Percentiles rank a stretch among this genome's conserved stretches.
Conservation (phyloP, 1,139 yeast genomes). For the Kurtzmaniella quercitrusa region DNA sequence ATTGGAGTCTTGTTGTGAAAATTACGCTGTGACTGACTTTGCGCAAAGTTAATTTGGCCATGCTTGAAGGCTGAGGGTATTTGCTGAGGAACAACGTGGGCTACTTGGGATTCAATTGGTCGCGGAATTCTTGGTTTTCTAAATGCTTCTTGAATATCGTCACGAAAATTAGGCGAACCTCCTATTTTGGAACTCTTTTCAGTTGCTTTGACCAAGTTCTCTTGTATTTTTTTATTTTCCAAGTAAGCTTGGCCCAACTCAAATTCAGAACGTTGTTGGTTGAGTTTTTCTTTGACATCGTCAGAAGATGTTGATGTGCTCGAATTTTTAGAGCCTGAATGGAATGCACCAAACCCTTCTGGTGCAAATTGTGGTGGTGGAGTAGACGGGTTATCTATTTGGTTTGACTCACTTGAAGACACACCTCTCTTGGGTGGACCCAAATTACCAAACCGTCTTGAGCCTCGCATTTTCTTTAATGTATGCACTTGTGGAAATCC, state of each 20-base stretch:
- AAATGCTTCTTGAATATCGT: not conserved
- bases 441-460: slow-evolving; percentile 33
- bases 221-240: slow-evolving; percentile 1
- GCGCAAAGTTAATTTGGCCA: not conserved
- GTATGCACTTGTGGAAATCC: slow-evolving; percentile 14
- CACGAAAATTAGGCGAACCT: not conserved
- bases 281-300: not conserved
- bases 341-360: not conserved
- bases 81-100: not conserved
- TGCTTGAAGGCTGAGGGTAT: not conserved
- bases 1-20: slow-evolving; percentile 6
- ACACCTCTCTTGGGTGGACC: slow-evolving; percentile 41
- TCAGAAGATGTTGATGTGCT: not conserved
- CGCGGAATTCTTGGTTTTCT: not conserved
- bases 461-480: slow-evolving; percentile 25
- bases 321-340: not conserved
- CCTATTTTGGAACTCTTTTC: not conserved
- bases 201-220: not conserved
- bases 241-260: not conserved
- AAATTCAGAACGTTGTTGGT: not conserved
- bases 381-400: slow-evolving; percentile 1
- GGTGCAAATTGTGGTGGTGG: not conserved
- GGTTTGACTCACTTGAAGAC: slow-evolving; percentile 14
- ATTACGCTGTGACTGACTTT: not conserved
- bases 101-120: not conserved